Evolutionary conservation across 176 grass and related monocot species (phyloP).

Genomic region (Guadua angustifolia): DNA sequence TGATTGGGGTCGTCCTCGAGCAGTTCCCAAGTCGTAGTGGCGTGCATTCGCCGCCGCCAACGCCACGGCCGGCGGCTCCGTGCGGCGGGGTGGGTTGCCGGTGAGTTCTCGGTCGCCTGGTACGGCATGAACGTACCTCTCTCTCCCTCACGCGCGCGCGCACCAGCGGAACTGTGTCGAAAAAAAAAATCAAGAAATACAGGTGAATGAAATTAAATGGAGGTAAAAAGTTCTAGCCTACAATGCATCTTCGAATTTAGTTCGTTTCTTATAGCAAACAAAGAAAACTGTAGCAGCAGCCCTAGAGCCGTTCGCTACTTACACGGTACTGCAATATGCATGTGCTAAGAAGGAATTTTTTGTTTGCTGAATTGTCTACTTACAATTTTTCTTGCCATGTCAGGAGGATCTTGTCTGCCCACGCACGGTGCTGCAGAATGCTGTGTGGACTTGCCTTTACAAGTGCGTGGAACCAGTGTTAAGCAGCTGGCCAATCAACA

Average conservation of each 20-base stretch:
- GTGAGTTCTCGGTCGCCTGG: no score
- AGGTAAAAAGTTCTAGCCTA: background rate
- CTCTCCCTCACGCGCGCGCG: background rate
- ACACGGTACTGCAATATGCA: background rate
- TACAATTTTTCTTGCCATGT: background rate
- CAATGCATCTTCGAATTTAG: background rate
- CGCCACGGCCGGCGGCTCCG: background rate
- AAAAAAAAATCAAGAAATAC: no score
- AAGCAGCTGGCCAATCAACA: constrained; percentile 63
- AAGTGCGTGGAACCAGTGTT: constrained; percentile 64
- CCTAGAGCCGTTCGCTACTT: background rate
- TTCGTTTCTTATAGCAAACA: background rate
- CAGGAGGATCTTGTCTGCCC: constrained; percentile 70
- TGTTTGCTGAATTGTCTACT: background rate
- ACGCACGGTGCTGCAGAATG: constrained; percentile 59
- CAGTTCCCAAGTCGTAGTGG: background rate
- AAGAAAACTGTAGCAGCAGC: background rate
- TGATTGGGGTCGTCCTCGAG: no score
- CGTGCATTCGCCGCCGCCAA: background rate
- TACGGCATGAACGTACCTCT: no score
- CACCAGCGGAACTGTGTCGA: no score
- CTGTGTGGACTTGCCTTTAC: constrained; percentile 59
- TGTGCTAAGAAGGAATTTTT: background rate
- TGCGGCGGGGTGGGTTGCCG: background rate
- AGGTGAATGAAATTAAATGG: background rate